These are phyloP conservation scores for Ampelomyces quisqualis DNA, from an alignment of 2,329 filamentous ascomycete genomes.

Conservation along the genomic window DNA sequence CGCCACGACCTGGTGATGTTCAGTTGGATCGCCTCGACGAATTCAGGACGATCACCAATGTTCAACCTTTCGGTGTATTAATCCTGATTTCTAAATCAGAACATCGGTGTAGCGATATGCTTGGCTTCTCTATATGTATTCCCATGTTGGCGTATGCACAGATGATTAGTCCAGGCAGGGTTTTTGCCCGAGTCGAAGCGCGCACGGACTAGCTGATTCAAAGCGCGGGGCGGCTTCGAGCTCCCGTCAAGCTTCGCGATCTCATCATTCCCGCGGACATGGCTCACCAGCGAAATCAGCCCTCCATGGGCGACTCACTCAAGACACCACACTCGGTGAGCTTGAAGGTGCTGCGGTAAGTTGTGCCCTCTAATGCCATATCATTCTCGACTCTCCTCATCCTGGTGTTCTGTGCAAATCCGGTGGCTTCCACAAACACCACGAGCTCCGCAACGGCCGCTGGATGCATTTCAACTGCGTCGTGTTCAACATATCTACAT, in stretches of 20 bases:
- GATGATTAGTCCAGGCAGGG: background rate
- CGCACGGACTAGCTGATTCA: slow-evolving; percentile 3
- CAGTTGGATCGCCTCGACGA: slow-evolving; percentile 2
- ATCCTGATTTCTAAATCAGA: slow-evolving; percentile 47
- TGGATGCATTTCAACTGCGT: too few relatives aligned
- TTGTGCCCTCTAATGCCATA: slow-evolving; percentile 27
- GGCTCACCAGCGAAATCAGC: slow-evolving; percentile 43
- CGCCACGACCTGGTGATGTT: slow-evolving; percentile 50
- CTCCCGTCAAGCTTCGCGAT: slow-evolving; percentile 10
- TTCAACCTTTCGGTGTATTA: slow-evolving; percentile 55
- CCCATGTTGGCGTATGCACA: slow-evolving; percentile 5
- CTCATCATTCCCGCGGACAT: slow-evolving; percentile 22
- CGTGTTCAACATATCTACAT: too few relatives aligned
- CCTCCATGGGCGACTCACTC: slow-evolving; percentile 41
- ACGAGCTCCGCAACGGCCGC: background rate
- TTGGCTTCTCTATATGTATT: slow-evolving; percentile 6
- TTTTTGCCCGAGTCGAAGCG: background rate
- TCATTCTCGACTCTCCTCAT: background rate
- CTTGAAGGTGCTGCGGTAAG: slow-evolving; percentile 80
- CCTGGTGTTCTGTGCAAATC: background rate
- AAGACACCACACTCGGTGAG: slow-evolving; percentile 73
- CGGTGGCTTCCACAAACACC: background rate
- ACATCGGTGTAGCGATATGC: slow-evolving; percentile 45
- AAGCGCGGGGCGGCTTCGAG: slow-evolving; percentile 3
- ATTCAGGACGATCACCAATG: slow-evolving; percentile 2